phyloP scores from a whole-genome alignment of 176 grass and related monocot species.

The Neostapfia colusana region DNA sequence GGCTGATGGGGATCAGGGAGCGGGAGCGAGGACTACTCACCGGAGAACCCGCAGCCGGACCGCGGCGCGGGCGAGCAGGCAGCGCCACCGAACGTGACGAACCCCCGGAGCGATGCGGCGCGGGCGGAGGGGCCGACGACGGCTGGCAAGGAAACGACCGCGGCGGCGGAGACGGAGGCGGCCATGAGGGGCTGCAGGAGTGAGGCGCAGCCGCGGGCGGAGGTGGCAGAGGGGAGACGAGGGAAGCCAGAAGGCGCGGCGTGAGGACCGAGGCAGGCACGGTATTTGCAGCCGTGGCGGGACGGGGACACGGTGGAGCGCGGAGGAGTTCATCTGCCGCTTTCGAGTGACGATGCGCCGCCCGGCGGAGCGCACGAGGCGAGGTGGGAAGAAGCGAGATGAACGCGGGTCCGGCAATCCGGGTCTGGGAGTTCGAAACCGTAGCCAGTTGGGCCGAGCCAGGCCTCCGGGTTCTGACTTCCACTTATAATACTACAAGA shows the following conservation, averaged over 20 bases:
- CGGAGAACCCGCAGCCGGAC: constrained; percentile 24
- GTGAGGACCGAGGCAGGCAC: not conserved
- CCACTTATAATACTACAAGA: too few species aligned
- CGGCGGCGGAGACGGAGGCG: constrained; percentile 3
- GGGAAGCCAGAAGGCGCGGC: constrained; percentile 47
- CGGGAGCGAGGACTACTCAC: constrained; percentile 7
- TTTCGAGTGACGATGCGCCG: constrained; percentile 27
- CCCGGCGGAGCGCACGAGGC: constrained; percentile 52
- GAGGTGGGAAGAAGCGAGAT: not conserved
- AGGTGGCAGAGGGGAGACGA: constrained; percentile 7
- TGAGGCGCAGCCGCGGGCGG: not conserved
- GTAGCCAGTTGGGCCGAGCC: too few species aligned
- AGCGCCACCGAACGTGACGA: constrained; percentile 36
- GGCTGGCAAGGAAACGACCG: constrained; percentile 30
- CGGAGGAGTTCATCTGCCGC: not conserved
- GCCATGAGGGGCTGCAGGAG: constrained; percentile 10
- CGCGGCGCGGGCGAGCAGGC: constrained; percentile 24
- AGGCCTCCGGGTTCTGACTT: too few species aligned
- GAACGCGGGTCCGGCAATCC: too few species aligned
- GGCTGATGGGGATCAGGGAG: not conserved
- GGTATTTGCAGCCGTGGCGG: constrained; percentile 34
- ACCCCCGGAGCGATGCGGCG: constrained; percentile 9
- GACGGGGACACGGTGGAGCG: not conserved
- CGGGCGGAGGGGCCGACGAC: not conserved
- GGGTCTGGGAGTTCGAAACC: too few species aligned